Base-by-base conservation (phyloP, 495 filamentous ascomycete species). In the Chaetomium tenue region DNA sequence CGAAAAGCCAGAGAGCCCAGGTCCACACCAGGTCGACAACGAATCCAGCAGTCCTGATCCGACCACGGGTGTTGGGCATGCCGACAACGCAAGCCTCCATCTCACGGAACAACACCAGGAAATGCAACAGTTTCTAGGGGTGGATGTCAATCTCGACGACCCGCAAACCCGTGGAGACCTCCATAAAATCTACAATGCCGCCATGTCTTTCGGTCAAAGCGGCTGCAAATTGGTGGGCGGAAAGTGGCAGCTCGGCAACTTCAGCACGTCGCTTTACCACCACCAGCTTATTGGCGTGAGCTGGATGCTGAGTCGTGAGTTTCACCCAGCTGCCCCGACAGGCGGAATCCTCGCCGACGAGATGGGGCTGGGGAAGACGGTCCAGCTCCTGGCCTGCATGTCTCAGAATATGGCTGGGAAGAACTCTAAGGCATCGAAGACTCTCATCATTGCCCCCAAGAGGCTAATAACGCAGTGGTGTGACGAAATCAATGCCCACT, bases 341-440 rank as follows among this genome's bases (percentile, higher is more conserved):
- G 86, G 86, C 0, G 86, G 87, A 0, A 72, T 89, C 9, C 66
- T 84, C 1, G 82, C 81, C 0, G 87, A 90, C 67, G 71, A 76
- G 20, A 89, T 89, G 87, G 87, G 88, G 0, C 71, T 89, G 1
- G 88, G 88, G 0, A 91, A 87, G 63, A 87, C 84, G 0, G 58
- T 87, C 0, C 70, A 79, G 67, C 72, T 76, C 0, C 66, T 87
- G 16, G 81, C 80, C 2, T 80, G 81, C 60, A 86, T 86, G 30
- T 69, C 84, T 8, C 74, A 80, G 66, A 74, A 83, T 65, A 74
- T 70, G 23, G 68, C 74, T 2, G 20, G 26, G 6, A 46, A 58
- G n/a, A 51, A 65, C 9, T 70, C 58, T 6, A 75, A 33, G 3
- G 58, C 11, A 16, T 20, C 50, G 18, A 66, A 69, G 23, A 80